Evolutionary conservation across 2,329 filamentous ascomycete species (phyloP), one percentile per base, ranked within the genome.

Genomic region (Lasiodiplodia gonubiensis): DNA sequence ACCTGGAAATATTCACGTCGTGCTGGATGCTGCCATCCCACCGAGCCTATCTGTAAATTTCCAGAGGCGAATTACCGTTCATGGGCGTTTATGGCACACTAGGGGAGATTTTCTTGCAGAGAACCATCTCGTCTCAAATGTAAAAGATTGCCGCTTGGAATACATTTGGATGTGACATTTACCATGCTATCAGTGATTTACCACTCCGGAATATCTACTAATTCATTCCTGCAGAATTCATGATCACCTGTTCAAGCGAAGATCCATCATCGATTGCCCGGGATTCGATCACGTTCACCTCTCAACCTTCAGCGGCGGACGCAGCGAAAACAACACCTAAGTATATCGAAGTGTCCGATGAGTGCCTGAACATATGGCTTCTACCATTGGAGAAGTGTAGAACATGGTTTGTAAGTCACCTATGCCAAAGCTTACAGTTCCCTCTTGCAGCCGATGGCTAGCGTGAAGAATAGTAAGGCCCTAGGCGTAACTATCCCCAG

Each of bases 331-430:
- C 42, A 2, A 18, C n/a, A 4, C 59, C 27, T 2, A 30, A 21
- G 23, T 51, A 37, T n/a, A 63, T 63, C 35, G 59, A 63, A 16
- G 18, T 63, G 27, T 63, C 42, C 14, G 59, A 63, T 37, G 59
- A 48, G 16, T 46, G 59, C 2, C 14, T 51, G 46, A 63, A 63
- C 14, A n/a, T 63, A 10, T 63, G 59, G 59, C 59, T 63, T 16
- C 18, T 63, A 2, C 59, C 46, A 3, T 33, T 63, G 11, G 46
- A 63, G 3, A 27, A 30, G 25, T 63, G 59, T 12, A 63, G 14
- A 33, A 35, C 59, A 23, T 63, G 59, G 59, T 63, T 63, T 63
- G 59, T 63, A 33, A 51, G 59, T 37, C 14, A 7, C n/a, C n/a
- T n/a, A n/a, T n/a, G n/a, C n/a, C n/a, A n/a, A n/a, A n/a, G n/a